Evolutionary conservation across 257 asterid species (phyloP), one percentile per base, ranked within the genome.

Genomic region (Solanum arcanum): DNA sequence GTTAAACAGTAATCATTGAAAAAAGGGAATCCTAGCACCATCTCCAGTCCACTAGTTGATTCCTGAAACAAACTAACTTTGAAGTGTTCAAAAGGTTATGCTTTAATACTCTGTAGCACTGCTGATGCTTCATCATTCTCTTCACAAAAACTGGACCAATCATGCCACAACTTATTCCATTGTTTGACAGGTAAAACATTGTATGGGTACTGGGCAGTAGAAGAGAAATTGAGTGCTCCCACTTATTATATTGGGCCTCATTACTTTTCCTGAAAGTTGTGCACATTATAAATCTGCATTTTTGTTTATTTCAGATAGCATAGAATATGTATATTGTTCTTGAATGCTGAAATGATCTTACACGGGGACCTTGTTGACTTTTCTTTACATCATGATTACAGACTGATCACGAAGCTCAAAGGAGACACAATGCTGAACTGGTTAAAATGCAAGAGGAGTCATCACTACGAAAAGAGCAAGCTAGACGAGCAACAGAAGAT

Each of bases 401-500:
- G 99, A 92, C 98, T 85, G 98, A 96, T 91, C 91, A 96, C 80
- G 99, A 97, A 92, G 95, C 93, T 87, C 98, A 95, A 91, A 92
- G 96, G 90, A 94, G 88, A 44, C 97, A 96, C 90, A 96, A 96
- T 90, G 93, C 86, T 39, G 99, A 97, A 88, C 87, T 97, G 89
- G 99, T 93, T 86, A 93, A 92, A 90, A 91, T 97, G 98, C 99
- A 97, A 95, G 99, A 96, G 94, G 92, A 95, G 92, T 95, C 98
- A 75, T 95, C 98, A 56, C 68, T 92, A 83, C 92, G 97, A 92
- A 94, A 91, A 93, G 99, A 97, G 88, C 96, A 94, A 91, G 98
- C 98, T 69, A 94, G 94, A 89, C 93, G 95, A 88, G 96, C 96
- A n/a, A 97, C 98, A 33, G 99, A 96, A 93, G 98, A 96, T 86